A percentile compares a stretch with the other conserved stretches of the same genome.
These are phyloP conservation scores for Exophiala bonariae DNA, from an alignment of 2,329 filamentous ascomycete genomes.

Conservation along the genomic window DNA sequence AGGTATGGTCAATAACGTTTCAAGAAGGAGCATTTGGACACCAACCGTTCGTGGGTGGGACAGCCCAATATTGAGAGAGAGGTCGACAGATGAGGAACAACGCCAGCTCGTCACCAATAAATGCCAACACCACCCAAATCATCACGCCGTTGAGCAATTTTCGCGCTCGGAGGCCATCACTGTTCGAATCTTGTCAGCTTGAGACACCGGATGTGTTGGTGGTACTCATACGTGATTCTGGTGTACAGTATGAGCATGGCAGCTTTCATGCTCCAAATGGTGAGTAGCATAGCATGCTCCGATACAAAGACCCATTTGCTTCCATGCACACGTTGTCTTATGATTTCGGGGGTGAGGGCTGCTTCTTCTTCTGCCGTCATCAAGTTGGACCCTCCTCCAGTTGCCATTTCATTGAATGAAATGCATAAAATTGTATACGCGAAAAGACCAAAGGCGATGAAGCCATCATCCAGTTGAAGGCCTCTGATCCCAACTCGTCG, in stretches of 20 bases:
- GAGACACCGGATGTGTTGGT: slow-evolving; percentile 1
- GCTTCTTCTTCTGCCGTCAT: slow-evolving; percentile 51
- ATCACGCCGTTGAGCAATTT: slow-evolving; percentile 35
- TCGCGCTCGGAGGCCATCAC: slow-evolving; percentile 22
- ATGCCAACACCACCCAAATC: slow-evolving; percentile 47
- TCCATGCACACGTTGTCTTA: slow-evolving; percentile 47
- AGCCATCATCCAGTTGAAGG: slow-evolving; percentile 56
- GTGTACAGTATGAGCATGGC: slow-evolving; percentile 56
- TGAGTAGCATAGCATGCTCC: slow-evolving; percentile 62
- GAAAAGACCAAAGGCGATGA: slow-evolving; percentile 57
- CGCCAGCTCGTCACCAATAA: slow-evolving; percentile 50
- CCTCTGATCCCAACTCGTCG: slow-evolving; percentile 48
- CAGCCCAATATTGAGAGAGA: slow-evolving; percentile 50
- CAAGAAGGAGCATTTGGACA: background rate
- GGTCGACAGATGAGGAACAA: slow-evolving; percentile 54
- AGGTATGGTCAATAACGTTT: background rate
- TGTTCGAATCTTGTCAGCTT: slow-evolving; percentile 1
- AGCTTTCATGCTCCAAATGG: slow-evolving; percentile 53
- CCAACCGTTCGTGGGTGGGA: slow-evolving; percentile 38
- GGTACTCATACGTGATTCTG: slow-evolving; percentile 44
- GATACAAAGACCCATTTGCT: slow-evolving; percentile 65
- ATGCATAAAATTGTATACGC: slow-evolving; percentile 58
- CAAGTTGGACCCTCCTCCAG: slow-evolving; percentile 59
- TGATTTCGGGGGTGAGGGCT: slow-evolving; percentile 47
- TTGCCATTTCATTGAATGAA: slow-evolving; percentile 55